Evolutionary conservation across 768 basidiomycete species (phyloP).

Genomic region (Tulasnella sp.): DNA sequence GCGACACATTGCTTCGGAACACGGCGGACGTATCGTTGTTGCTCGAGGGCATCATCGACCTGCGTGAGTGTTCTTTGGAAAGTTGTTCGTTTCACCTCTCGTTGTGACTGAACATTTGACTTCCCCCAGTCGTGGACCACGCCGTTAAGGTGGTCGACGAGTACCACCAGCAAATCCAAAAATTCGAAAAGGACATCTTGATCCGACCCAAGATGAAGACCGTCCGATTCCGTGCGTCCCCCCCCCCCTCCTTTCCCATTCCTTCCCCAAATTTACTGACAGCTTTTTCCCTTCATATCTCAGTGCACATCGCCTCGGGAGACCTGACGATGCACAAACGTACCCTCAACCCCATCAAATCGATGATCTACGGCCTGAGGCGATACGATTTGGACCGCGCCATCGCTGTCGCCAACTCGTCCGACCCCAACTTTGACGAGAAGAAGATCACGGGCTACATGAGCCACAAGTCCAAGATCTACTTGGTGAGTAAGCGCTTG

Average conservation of each 20-base stretch:
- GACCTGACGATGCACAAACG: constrained; percentile 65
- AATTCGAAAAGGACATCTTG: constrained; percentile 49
- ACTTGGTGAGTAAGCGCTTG: constrained; percentile 35
- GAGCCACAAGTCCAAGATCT: constrained; percentile 58
- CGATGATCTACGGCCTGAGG: constrained; percentile 54
- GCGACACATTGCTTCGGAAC: constrained; percentile 47
- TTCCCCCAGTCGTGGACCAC: constrained; percentile 30
- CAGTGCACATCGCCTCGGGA: constrained; percentile 69
- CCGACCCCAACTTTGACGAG: constrained; percentile 17
- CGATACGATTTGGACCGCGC: constrained; percentile 60
- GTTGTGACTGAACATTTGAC: not conserved
- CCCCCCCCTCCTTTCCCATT: not conserved
- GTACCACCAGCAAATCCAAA: constrained; percentile 50
- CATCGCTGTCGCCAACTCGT: constrained; percentile 42
- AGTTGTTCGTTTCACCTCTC: not conserved
- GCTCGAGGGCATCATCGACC: constrained; percentile 45
- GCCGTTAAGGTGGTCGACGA: constrained; percentile 33
- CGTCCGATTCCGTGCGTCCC: constrained; percentile 42
- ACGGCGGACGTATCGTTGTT: constrained; percentile 58
- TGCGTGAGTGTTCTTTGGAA: not conserved
- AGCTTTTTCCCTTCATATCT: no score
- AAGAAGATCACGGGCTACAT: constrained; percentile 46
- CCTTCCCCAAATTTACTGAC: not conserved
- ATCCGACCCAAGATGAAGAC: constrained; percentile 48
- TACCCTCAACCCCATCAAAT: constrained; percentile 59